These are phyloP conservation scores for Arachis hypogaea DNA, from an alignment of 306 rosid species.

Conservation along the genomic window DNA sequence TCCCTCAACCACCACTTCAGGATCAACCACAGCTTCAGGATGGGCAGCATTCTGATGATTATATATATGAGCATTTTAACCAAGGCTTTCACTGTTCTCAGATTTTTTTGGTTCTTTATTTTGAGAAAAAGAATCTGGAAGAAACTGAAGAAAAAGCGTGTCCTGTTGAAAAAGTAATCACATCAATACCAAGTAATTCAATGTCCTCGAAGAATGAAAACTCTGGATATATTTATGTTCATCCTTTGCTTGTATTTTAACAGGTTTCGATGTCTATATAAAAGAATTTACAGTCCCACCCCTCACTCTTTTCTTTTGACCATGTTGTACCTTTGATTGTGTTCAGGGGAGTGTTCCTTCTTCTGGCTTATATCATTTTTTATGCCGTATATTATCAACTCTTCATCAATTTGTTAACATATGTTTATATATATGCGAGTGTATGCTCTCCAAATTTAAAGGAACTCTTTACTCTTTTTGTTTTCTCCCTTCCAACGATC, in stretches of 20 bases:
- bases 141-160: slow-evolving; percentile 35
- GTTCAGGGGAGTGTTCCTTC: slow-evolving; percentile 20
- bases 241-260: slow-evolving; percentile 31
- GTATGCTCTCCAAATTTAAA: no score
- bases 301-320: not conserved
- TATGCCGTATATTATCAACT: slow-evolving; percentile 3
- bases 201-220: slow-evolving; percentile 38
- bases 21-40: slow-evolving; percentile 80
- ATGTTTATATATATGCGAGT: no score
- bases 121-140: slow-evolving; percentile 36
- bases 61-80: slow-evolving; percentile 53
- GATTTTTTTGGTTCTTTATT: slow-evolving; percentile 42
- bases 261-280: slow-evolving; percentile 42
- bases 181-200: slow-evolving; percentile 43
- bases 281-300: slow-evolving; percentile 24
- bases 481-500: no score
- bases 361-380: no score
- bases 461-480: no score
- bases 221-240: slow-evolving; percentile 48
- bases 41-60: slow-evolving; percentile 99
- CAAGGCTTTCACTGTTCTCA: slow-evolving; percentile 46
- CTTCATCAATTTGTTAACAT: not conserved
- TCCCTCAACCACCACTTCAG: slow-evolving; percentile 67
- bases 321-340: slow-evolving; percentile 23
- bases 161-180: slow-evolving; percentile 42